Base-by-base conservation (phyloP, 1,284 basidiomycete species). In the Leccinum discolor region DNA sequence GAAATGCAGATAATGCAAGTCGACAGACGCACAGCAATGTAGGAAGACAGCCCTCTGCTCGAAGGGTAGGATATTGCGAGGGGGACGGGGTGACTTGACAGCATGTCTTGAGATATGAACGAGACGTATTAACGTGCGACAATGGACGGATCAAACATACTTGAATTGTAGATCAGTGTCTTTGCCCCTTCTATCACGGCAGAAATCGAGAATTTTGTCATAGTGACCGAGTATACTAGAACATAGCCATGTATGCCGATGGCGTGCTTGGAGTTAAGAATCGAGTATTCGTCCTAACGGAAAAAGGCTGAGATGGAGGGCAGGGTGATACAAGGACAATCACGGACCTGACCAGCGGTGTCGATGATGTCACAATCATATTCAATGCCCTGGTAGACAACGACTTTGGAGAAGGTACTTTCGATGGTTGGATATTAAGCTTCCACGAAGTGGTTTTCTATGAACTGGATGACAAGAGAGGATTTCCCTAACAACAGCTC, bases 331-430 rank as follows among this genome's bases (percentile, higher is more conserved):
- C 10, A 26, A 60, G 7, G 10, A 47, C 38, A 54, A 63, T 18
- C 23, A 65, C 75, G 11, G 61, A 76, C 91, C 87, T 99, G 96
- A 60, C 98, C 98, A 64, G 98, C 98, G 67, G 96, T 98, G 81
- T 99, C 98, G 76, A 99, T 95, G 82, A 99, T 98, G 82, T 99
- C 96, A 82, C 95, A 95, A 70, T 95, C 89, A 76, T 94, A 99
- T 71, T 96, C 91, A 57, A 87, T 83, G 64, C 94, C 94, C 67
- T 93, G 92, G 83, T 92, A 89, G 70, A 86, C 87, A 79, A 99
- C 87, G 59, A 84, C 86, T 84, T 98, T 98, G 69, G 89, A 85
- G 77, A 94, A 94, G 57, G 92, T 94, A 72, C 85, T 88, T 80
- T 98, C 96, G 77, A 98, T 98, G 67, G 96, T 98, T 21, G 96